A percentile compares a stretch with the other conserved stretches of the same genome.
phyloP scores from a whole-genome alignment of 768 basidiomycete species.

The Lentinula lateritia region DNA sequence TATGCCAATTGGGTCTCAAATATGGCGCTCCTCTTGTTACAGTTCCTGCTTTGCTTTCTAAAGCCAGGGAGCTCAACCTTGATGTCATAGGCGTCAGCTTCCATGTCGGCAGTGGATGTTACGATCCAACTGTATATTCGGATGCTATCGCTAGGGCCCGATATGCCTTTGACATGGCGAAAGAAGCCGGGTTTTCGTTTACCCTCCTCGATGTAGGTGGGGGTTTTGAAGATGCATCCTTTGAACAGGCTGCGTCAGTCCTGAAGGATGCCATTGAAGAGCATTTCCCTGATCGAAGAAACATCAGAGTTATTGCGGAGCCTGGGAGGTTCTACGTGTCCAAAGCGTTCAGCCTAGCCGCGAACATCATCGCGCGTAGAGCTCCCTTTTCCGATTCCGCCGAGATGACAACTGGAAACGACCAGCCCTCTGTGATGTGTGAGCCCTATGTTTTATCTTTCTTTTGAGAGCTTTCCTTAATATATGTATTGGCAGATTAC shows the following conservation, averaged over 20 bases:
- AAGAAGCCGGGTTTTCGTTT: slow-evolving; percentile 75
- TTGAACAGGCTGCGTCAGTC: slow-evolving; percentile 73
- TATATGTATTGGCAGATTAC: slow-evolving; percentile 44
- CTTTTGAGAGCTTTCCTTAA: background rate
- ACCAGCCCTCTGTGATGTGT: slow-evolving; percentile 80
- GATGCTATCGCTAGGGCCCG: slow-evolving; percentile 86
- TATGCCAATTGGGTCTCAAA: slow-evolving; percentile 92
- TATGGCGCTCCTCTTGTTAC: slow-evolving; percentile 87
- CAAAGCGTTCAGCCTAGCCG: slow-evolving; percentile 86
- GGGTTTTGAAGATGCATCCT: slow-evolving; percentile 82
- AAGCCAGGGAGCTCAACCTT: slow-evolving; percentile 72
- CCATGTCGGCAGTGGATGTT: slow-evolving; percentile 97
- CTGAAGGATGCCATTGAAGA: slow-evolving; percentile 64
- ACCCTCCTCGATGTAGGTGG: slow-evolving; percentile 90
- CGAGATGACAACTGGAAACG: slow-evolving; percentile 14
- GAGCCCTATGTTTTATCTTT: slow-evolving; percentile 35
- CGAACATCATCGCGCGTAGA: slow-evolving; percentile 89
- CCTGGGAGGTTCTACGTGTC: slow-evolving; percentile 95
- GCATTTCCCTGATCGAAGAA: slow-evolving; percentile 72
- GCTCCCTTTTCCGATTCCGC: slow-evolving; percentile 37
- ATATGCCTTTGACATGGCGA: slow-evolving; percentile 83
- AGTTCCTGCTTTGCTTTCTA: slow-evolving; percentile 74
- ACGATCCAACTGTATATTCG: slow-evolving; percentile 83
- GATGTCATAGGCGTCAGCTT: slow-evolving; percentile 95
- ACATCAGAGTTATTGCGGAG: slow-evolving; percentile 86